A percentile compares a stretch with the other conserved stretches of the same genome.
Conservation (phyloP, 345 rosid genomes). For the Capsella bursapastoris region DNA sequence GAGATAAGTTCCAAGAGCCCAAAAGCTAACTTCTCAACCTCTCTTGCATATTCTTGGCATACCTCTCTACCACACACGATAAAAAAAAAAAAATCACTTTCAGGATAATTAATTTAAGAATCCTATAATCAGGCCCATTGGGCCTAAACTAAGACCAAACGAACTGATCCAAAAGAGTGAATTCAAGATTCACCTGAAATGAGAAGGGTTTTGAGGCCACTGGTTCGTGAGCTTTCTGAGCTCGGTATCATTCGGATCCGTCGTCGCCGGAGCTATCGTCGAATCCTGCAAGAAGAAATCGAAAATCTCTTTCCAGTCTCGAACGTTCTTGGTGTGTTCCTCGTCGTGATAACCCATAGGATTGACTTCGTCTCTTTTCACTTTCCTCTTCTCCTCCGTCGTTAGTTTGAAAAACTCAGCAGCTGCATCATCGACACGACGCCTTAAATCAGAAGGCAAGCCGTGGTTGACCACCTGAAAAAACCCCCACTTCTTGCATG, state of each 20-base stretch:
- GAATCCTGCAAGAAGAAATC: constrained; percentile 70
- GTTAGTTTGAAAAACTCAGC: constrained; percentile 61
- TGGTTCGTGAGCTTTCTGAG: constrained; percentile 60
- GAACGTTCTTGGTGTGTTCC: constrained; percentile 89
- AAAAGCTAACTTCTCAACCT: too few relatives aligned
- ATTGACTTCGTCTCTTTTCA: constrained; percentile 66
- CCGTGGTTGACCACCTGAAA: constrained; percentile 91
- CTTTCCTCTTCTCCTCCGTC: constrained; percentile 63
- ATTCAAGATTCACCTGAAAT: constrained; percentile 57
- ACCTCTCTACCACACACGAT: constrained; percentile 52
- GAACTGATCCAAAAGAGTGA: background rate
- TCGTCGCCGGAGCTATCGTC: constrained; percentile 62
- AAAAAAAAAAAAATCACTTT: background rate
- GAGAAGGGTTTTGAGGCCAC: constrained; percentile 71
- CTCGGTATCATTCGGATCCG: constrained; percentile 54
- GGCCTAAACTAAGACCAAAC: constrained; percentile 18
- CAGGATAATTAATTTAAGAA: background rate
- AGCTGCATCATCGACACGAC: constrained; percentile 46
- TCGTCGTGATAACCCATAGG: constrained; percentile 77
- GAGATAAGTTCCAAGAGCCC: too few relatives aligned
- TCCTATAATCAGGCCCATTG: constrained; percentile 19
- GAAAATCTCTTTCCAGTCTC: constrained; percentile 92
- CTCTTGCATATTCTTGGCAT: too few relatives aligned
- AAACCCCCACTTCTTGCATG: constrained; percentile 87
- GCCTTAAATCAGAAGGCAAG: constrained; percentile 55